phyloP scores from a whole-genome alignment of 2,329 filamentous ascomycete genomes.

The Aspergillus sp. region DNA sequence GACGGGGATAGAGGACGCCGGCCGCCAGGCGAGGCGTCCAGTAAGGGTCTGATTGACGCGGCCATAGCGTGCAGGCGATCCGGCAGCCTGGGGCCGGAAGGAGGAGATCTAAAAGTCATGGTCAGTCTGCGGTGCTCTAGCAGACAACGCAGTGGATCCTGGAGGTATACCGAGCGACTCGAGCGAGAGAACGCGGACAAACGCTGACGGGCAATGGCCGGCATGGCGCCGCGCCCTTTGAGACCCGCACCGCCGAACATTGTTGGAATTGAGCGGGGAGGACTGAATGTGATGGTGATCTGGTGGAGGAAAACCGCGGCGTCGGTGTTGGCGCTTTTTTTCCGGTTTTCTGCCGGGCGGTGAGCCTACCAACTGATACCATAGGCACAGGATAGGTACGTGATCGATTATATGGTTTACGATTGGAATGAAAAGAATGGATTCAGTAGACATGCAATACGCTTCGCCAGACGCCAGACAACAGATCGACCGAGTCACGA shows the following conservation, averaged over 20 bases:
- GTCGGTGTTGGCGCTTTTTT: slow-evolving; percentile 10
- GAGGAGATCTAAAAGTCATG: slow-evolving; percentile 33
- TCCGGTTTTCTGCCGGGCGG: slow-evolving; percentile 39
- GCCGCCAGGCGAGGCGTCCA: slow-evolving; percentile 21
- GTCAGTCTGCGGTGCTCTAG: slow-evolving; percentile 13
- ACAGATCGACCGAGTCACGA: too few relatives aligned
- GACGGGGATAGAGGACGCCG: slow-evolving; percentile 19
- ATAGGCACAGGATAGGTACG: too few relatives aligned
- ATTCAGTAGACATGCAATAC: slow-evolving; percentile 1
- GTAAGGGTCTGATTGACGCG: slow-evolving; percentile 20
- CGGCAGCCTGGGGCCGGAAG: slow-evolving; percentile 26
- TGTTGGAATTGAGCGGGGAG: slow-evolving; percentile 18
- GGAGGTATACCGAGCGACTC: slow-evolving; percentile 34
- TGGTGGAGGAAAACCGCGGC: slow-evolving; percentile 5
- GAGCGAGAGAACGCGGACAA: slow-evolving; percentile 26
- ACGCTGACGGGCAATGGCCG: slow-evolving; percentile 33
- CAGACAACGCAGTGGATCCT: slow-evolving; percentile 1
- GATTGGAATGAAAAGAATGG: not conserved
- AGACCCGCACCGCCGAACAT: slow-evolving; percentile 59
- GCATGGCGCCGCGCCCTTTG: slow-evolving; percentile 45
- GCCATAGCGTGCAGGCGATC: slow-evolving; percentile 17
- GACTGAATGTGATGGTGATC: slow-evolving; percentile 12
- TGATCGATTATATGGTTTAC: not conserved
- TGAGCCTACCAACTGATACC: not conserved
- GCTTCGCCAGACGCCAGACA: slow-evolving; percentile 29